Evolutionary conservation across 75 land plant genomes (phyloP), one percentile per base, ranked within the genome.

Genomic region (Sequoiadendron giganteum): DNA sequence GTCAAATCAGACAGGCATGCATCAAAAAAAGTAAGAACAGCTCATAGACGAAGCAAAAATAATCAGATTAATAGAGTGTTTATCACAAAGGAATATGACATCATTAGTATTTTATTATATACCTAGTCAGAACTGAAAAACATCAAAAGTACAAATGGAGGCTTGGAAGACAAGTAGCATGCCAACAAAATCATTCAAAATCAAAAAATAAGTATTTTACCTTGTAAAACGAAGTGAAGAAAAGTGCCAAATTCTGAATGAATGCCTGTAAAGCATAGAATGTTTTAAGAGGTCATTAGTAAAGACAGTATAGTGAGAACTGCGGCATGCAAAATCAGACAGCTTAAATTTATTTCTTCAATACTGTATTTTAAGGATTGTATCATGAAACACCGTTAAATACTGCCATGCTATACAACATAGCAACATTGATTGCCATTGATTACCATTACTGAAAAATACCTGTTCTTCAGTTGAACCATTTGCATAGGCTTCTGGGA

Each of bases 181-280:
- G 76, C 25, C 14, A 72, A 87, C 68, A 79, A 47, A 13, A 76
- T 65, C 32, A 15, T 16, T 10, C 19, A 49, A 18, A 28, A 70
- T n/a, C 39, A 43, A 79, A 28, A 70, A 77, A 48, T n/a, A 45
- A 87, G 47, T 82, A 77, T 72, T 86, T 89, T 88, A 89, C 99
- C 99, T 97, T 97, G 91, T 88, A 98, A 86, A 98, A 98, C 8
- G 99, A 93, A 61, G 99, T 98, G 88, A 98, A 98, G 85, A 98
- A 98, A 28, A 98, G 88, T 4, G 99, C 99, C 88, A 98, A 87
- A 83, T 98, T 98, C 85, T 97, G 99, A 84, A 98, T 95, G 72
- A 98, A 98, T 38, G 96, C 96, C 99, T 98, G 48, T 47, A 82
- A 82, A 45, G 10, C 45, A 82, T 19, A 32, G 30, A 82, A 82